These are phyloP conservation scores for Cnidoscolus chayamansa DNA, from an alignment of 441 rosid species.

Conservation along the genomic window DNA sequence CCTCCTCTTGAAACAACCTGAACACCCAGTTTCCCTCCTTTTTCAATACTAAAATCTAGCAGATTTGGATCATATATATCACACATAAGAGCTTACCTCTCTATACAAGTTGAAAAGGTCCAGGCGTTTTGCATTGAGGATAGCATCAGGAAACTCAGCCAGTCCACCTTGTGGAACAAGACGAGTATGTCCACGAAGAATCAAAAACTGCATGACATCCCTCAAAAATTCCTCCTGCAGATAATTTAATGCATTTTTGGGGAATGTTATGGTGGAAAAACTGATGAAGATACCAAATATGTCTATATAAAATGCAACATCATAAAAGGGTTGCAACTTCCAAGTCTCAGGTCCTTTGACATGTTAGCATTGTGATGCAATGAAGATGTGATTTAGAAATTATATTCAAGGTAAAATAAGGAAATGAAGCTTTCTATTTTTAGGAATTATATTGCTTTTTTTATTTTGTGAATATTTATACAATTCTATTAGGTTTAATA, in stretches of 20 bases:
- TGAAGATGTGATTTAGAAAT: too few species aligned
- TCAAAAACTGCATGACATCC: conserved; percentile 91
- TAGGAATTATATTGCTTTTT: too few species aligned
- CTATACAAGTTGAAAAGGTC: conserved; percentile 93
- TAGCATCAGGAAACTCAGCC: conserved; percentile 92
- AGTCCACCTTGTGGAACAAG: conserved; percentile 96
- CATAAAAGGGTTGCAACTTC: too few species aligned
- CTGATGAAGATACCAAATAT: too few species aligned
- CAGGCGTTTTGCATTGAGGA: conserved; percentile 90
- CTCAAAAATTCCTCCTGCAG: conserved; percentile 89
- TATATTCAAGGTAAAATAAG: too few species aligned
- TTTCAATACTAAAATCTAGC: conserved; percentile 14
- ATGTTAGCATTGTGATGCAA: too few species aligned
- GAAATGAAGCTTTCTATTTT: too few species aligned
- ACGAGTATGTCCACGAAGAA: conserved; percentile 89
- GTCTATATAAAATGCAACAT: too few species aligned
- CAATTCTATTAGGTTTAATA: too few species aligned
- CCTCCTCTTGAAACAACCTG: conserved; percentile 99
- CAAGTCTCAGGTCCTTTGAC: too few species aligned
- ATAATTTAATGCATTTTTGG: conserved; percentile 8
- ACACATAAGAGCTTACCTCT: conserved; percentile 57
- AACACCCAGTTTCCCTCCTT: conserved; percentile 12
- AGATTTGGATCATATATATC: conserved; percentile 16
- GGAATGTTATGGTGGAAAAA: not conserved
- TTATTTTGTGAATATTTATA: too few species aligned